Evolutionary conservation across 805 yeast genomes (phyloP).

Genomic region (Wickerhamomyces mucosus): DNA sequence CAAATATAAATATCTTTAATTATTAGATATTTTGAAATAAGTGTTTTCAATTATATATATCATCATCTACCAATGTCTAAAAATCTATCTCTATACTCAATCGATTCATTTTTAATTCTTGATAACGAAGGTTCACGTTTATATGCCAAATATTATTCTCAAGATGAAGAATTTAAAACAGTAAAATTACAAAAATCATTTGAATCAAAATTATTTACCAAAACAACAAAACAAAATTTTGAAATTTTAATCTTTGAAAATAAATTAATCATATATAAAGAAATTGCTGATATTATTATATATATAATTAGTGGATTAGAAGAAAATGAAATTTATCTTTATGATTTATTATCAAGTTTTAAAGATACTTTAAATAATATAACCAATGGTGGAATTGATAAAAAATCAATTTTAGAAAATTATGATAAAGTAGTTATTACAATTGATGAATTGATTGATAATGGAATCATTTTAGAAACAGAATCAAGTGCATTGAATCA

Average conservation of each 20-base stretch:
- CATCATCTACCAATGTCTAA: conserved; percentile 26
- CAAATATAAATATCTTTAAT: background rate
- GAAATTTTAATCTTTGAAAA: conserved; percentile 77
- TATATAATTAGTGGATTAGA: conserved; percentile 64
- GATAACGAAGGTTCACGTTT: conserved; percentile 76
- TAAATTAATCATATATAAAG: conserved; percentile 79
- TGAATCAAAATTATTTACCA: conserved; percentile 61
- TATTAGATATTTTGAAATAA: too few species aligned
- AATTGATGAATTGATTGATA: conserved; percentile 87
- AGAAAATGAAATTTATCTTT: conserved; percentile 80
- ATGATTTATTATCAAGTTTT: conserved; percentile 66
- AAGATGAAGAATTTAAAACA: conserved; percentile 23
- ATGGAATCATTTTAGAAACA: conserved; percentile 85
- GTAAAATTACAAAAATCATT: conserved; percentile 64
- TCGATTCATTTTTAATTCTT: conserved; percentile 70
- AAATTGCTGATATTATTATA: conserved; percentile 64
- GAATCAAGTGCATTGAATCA: conserved; percentile 82
- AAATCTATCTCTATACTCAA: conserved; percentile 65
- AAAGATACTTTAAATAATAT: conserved; percentile 75
- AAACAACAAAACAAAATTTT: conserved; percentile 71
- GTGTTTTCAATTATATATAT: too few species aligned
- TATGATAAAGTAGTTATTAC: conserved; percentile 82
- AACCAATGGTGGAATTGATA: conserved; percentile 61
- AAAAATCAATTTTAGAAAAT: conserved; percentile 64
- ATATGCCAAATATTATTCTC: conserved; percentile 74